Conservation (phyloP, 306 rosid genomes). For the Cicer bijugum region DNA sequence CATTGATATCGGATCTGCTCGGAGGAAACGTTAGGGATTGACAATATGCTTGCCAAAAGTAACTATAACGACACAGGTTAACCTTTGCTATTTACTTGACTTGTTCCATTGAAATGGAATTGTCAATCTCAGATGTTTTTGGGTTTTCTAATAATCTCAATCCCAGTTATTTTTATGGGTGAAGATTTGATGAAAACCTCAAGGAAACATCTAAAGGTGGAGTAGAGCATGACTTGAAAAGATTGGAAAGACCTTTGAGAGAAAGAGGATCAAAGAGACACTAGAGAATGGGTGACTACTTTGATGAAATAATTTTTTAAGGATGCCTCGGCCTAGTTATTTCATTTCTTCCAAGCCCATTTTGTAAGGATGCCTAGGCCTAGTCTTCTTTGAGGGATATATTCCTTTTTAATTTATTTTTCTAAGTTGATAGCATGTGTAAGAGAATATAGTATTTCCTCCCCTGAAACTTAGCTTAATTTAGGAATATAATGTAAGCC, state of each 20-base stretch:
- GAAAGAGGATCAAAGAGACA: neutral
- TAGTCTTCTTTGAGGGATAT: neutral
- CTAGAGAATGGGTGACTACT: neutral
- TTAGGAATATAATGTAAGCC: neutral
- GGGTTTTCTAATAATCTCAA: slow-evolving; percentile 5
- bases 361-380: neutral
- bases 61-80: slow-evolving; percentile 18
- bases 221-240: neutral
- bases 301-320: neutral
- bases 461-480: neutral
- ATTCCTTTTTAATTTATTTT: neutral
- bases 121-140: neutral
- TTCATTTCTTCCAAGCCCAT: neutral
- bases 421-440: neutral
- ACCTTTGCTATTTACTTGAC: neutral
- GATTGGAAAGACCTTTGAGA: neutral
- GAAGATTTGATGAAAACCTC: neutral
- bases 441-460: slow-evolving; percentile 5
- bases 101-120: neutral
- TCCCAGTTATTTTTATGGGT: neutral
- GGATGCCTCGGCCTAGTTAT: neutral
- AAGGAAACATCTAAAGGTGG: neutral
- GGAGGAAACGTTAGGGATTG: slow-evolving; percentile 44
- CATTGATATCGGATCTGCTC: slow-evolving; percentile 44
- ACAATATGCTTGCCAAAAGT: slow-evolving; percentile 47